Base-by-base conservation (phyloP, 2,329 filamentous ascomycete genomes). In the Cladosporium cucumerinum region DNA sequence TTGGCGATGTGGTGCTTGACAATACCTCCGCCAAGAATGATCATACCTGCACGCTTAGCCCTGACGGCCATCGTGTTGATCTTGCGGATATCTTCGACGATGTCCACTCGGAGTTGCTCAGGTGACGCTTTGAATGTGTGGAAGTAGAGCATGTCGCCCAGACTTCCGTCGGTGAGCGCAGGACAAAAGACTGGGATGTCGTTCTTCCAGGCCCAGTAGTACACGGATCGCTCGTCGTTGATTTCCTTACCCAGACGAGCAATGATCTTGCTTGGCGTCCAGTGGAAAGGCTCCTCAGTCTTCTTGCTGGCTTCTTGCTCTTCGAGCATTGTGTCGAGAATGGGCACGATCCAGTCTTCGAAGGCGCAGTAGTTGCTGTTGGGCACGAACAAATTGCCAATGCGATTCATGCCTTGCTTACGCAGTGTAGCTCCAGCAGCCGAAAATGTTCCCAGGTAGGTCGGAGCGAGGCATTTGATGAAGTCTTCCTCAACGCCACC, bases 1-100 rank as follows among this genome's bases (percentile, higher is more conserved):
- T 99, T 99, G 60, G 95, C 93, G 75, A 99, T 98, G 77, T 99
- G 95, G 74, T 99, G 95, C 81, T 99, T 99, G 72, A 99, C 86
- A n/a, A 99, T 82, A 0, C 95, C 95, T 7, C 95, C 95, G 0
- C 95, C 95, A 0, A 99, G 82, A 64, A 99, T 92, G 71, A 99
- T 93, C 89, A 98, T 98, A 59, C 95, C 95, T 0, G 92, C 90
- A 63, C 92, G 84, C 79, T 93, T 92, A 2, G 95, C 95, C 16
- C 91, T 84, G 34, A 98, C 91, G 0, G 94, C 88, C 68, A 98
- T 88, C 16, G 91, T 96, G 80, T 99, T 99, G 78, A 99, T 93
- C 67, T 86, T 88, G 23, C 95, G 88, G 67, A 99, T 95, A 73
- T 99, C 95, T 73, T 96, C 91, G 25, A 97, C 92, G 65, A 98